Evolutionary conservation across 768 basidiomycete species (phyloP).

Genomic region (Leccinum olivaceopallidum): DNA sequence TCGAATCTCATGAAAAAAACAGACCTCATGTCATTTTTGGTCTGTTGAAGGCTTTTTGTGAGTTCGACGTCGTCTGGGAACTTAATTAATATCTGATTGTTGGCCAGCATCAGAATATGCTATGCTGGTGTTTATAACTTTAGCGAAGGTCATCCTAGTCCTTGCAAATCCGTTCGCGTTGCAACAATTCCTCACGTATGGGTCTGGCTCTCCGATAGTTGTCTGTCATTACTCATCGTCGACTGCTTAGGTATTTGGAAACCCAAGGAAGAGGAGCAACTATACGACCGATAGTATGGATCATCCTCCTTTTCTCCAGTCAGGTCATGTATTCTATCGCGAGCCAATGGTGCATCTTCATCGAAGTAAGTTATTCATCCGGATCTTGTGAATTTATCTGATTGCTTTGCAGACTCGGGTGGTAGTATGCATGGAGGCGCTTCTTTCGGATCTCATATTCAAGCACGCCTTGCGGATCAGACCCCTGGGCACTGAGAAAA

Average conservation of each 20-base stretch:
- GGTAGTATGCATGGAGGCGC: constrained; percentile 49
- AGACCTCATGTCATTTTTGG: constrained; percentile 3
- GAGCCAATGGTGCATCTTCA: constrained; percentile 54
- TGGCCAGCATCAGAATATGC: constrained; percentile 5
- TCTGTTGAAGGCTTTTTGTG: constrained; percentile 8
- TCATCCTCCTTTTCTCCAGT: constrained; percentile 50
- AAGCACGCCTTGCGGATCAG: constrained; percentile 62
- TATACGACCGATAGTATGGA: constrained; percentile 70
- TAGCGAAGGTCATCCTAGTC: constrained; percentile 1
- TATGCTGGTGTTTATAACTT: neutral
- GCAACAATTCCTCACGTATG: constrained; percentile 10
- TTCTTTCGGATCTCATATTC: constrained; percentile 54
- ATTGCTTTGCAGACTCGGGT: constrained; percentile 36
- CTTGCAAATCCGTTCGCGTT: constrained; percentile 11
- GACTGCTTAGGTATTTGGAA: constrained; percentile 53
- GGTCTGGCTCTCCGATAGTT: neutral
- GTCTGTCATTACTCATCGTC: neutral
- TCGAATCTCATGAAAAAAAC: neutral
- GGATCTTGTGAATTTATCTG: neutral
- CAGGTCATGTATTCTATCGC: constrained; percentile 42
- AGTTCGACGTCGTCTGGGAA: neutral
- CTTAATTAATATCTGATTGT: neutral
- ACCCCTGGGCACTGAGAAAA: constrained; percentile 5
- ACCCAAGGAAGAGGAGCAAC: constrained; percentile 44
- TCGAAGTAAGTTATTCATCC: constrained; percentile 16